phyloP scores from a whole-genome alignment of 2,329 filamentous ascomycete genomes.

The Leptosphaerulina australis region DNA sequence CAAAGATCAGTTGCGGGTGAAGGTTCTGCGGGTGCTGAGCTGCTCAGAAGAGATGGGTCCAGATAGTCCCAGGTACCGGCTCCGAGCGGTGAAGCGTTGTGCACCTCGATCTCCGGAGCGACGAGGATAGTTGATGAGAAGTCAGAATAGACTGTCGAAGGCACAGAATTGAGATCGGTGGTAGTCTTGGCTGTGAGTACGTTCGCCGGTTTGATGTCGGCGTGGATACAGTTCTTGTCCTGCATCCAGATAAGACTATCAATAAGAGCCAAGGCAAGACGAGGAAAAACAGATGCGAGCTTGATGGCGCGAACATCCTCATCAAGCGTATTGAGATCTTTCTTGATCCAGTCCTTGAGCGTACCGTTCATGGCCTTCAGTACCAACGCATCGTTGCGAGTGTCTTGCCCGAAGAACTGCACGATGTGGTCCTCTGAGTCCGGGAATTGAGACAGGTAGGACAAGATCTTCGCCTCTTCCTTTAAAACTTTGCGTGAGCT shows the following conservation, averaged over 20 bases:
- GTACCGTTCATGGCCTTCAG: conserved; percentile 43
- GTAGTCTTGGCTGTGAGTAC: conserved; percentile 45
- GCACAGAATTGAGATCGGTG: conserved; percentile 1
- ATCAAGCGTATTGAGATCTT: conserved; percentile 36
- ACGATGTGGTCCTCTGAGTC: conserved; percentile 34
- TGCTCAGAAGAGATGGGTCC: conserved; percentile 43
- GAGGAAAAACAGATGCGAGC: conserved; percentile 49
- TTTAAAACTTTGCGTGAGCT: conserved; percentile 40
- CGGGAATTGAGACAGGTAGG: conserved; percentile 39
- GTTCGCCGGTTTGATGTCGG: conserved; percentile 57
- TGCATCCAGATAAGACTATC: conserved; percentile 53
- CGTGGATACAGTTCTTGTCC: conserved; percentile 48
- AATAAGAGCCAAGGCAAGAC: conserved; percentile 49
- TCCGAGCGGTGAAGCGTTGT: conserved; percentile 40
- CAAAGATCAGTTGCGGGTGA: conserved; percentile 52
- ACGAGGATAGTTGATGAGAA: conserved; percentile 50
- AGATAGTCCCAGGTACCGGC: conserved; percentile 57
- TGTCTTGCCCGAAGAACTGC: conserved; percentile 43
- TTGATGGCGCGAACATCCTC: conserved; percentile 40
- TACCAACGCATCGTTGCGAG: conserved; percentile 37
- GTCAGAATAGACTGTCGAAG: conserved; percentile 49
- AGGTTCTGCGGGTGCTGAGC: conserved; percentile 29
- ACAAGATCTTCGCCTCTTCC: conserved; percentile 43
- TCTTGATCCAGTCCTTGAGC: conserved; percentile 41
- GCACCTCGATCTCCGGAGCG: conserved; percentile 15